Evolutionary conservation across 2,329 filamentous ascomycete species (phyloP).

Genomic region (Decorospora gaudefroyi): DNA sequence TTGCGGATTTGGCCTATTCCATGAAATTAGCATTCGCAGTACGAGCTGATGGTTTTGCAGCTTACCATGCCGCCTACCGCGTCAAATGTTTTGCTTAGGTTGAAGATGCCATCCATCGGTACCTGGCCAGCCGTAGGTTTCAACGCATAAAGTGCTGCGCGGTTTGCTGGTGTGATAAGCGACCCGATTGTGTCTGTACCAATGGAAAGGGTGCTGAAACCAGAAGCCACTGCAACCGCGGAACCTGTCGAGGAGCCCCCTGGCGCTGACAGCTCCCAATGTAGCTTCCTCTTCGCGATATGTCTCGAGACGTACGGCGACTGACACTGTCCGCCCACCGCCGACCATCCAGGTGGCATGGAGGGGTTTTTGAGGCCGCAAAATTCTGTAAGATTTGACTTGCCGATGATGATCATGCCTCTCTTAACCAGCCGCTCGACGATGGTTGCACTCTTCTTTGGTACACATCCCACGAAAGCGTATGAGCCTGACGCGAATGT

Average conservation of each 20-base stretch:
- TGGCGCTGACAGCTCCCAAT: constrained; percentile 46
- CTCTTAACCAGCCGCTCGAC: constrained; percentile 45
- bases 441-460: constrained; percentile 46
- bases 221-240: constrained; percentile 48
- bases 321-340: constrained; percentile 48
- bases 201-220: constrained; percentile 49
- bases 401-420: constrained; percentile 52
- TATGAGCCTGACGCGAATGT: constrained; percentile 35
- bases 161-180: constrained; percentile 48
- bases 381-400: constrained; percentile 51
- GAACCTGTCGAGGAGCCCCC: constrained; percentile 48
- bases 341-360: constrained; percentile 50
- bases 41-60: not conserved
- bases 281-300: constrained; percentile 44
- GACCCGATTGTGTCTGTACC: constrained; percentile 50
- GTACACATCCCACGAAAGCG: constrained; percentile 46
- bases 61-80: constrained; percentile 42
- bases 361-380: constrained; percentile 44
- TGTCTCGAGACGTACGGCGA: constrained; percentile 48
- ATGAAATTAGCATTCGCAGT: constrained; percentile 4
- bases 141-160: constrained; percentile 48
- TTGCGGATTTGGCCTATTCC: constrained; percentile 41
- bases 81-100: constrained; percentile 43
- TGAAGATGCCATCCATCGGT: constrained; percentile 46
- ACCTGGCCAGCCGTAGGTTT: constrained; percentile 46